Evolutionary conservation across 495 filamentous ascomycete genomes (phyloP).

Genomic region (Physcia stellaris): DNA sequence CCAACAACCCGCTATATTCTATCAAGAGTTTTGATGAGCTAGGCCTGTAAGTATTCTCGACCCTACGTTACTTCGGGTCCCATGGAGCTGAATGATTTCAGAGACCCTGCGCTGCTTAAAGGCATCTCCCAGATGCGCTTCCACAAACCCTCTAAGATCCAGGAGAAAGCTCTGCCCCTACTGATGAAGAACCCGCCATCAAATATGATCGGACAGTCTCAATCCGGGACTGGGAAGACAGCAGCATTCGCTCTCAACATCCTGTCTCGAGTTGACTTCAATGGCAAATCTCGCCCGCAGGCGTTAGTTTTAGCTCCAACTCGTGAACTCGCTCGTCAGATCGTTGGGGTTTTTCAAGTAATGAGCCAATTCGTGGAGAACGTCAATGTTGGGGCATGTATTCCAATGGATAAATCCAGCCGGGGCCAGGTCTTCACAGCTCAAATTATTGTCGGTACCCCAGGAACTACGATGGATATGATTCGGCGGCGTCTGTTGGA

Average conservation of each 20-base stretch:
- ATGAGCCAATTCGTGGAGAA: constrained; percentile 73
- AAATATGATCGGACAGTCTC: constrained; percentile 95
- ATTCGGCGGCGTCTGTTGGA: constrained; percentile 60
- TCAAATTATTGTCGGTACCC: constrained; percentile 82
- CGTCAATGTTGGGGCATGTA: constrained; percentile 59
- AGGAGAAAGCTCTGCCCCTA: constrained; percentile 82
- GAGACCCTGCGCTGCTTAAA: constrained; percentile 38
- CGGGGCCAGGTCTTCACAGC: constrained; percentile 47
- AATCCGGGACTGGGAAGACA: constrained; percentile 97
- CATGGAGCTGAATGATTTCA: too few species aligned
- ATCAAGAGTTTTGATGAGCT: constrained; percentile 75
- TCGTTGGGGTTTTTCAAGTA: constrained; percentile 61
- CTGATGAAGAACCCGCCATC: constrained; percentile 67
- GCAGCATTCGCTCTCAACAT: constrained; percentile 91
- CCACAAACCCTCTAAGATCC: constrained; percentile 90
- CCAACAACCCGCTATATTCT: constrained; percentile 77
- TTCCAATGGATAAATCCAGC: constrained; percentile 56
- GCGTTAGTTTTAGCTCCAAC: constrained; percentile 84
- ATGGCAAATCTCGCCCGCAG: constrained; percentile 52
- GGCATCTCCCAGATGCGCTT: constrained; percentile 73
- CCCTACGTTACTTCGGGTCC: neutral
- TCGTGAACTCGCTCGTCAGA: constrained; percentile 90
- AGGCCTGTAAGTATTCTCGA: constrained; percentile 48
- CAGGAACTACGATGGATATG: constrained; percentile 81
- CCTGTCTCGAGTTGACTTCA: constrained; percentile 66